A percentile compares a stretch with the other conserved stretches of the same genome.
These are phyloP conservation scores for Colletotrichum lentis DNA, from an alignment of 2,329 filamentous ascomycete genomes.

Conservation along the genomic window DNA sequence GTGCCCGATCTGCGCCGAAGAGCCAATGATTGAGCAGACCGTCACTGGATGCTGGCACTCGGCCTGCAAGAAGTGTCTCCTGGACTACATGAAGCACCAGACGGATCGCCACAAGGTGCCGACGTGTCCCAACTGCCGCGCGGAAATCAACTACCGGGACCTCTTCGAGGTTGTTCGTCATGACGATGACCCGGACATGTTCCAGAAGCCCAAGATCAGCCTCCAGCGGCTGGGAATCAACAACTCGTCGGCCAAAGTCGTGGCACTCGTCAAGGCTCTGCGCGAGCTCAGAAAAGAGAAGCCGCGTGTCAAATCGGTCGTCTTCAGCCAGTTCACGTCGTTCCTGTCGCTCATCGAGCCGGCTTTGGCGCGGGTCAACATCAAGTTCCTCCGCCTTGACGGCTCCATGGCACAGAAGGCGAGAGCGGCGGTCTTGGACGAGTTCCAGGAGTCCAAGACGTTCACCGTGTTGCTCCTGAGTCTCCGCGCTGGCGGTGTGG, in stretches of 20 bases:
- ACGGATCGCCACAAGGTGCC: constrained; percentile 77
- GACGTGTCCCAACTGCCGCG: constrained; percentile 90
- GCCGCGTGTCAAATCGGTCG: constrained; percentile 82
- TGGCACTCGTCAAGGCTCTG: constrained; percentile 78
- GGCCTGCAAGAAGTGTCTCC: constrained; percentile 91
- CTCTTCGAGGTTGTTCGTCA: constrained; percentile 92
- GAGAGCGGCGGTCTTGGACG: constrained; percentile 77
- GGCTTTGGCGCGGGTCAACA: constrained; percentile 74
- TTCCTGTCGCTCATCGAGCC: constrained; percentile 92
- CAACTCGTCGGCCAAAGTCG: constrained; percentile 87
- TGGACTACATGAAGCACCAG: constrained; percentile 89
- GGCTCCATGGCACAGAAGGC: constrained; percentile 88
- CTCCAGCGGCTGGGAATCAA: constrained; percentile 68
- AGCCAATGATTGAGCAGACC: constrained; percentile 92
- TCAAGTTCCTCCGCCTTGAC: constrained; percentile 87
- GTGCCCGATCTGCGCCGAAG: constrained; percentile 93
- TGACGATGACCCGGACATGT: constrained; percentile 64
- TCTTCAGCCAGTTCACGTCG: constrained; percentile 97
- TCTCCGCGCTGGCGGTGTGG: constrained; percentile 89
- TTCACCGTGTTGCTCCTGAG: constrained; percentile 83
- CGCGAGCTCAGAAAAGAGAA: constrained; percentile 71
- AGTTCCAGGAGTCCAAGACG: constrained; percentile 70
- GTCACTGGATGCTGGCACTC: constrained; percentile 99
- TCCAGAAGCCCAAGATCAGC: constrained; percentile 61
- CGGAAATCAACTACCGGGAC: constrained; percentile 80